Conservation (phyloP, 768 basidiomycete genomes). For the Suillus discolor region DNA sequence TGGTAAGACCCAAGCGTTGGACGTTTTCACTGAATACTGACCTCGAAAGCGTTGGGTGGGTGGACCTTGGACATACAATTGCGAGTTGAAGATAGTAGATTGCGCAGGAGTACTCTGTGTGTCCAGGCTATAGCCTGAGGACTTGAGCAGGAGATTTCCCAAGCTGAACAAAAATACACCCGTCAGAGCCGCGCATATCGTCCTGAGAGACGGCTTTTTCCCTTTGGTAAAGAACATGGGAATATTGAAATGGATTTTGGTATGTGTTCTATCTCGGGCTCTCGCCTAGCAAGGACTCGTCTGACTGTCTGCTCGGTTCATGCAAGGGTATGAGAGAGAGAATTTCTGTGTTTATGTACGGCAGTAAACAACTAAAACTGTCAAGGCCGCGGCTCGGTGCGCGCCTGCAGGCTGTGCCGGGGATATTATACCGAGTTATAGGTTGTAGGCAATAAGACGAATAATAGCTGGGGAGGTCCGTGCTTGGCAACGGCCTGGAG, state of each 20-base stretch:
- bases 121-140: not conserved
- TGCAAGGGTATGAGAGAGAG: not conserved
- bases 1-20: not conserved
- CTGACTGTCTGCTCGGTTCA: conserved; percentile 5
- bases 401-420: too few relatives aligned
- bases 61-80: conserved; percentile 39
- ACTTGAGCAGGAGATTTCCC: conserved; percentile 7
- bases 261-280: not conserved
- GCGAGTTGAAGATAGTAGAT: not conserved
- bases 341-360: too few relatives aligned
- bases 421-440: too few relatives aligned
- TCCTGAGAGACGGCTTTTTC: not conserved
- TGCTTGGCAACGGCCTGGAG: not conserved
- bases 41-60: conserved; percentile 64
- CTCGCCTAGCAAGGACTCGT: conserved; percentile 6
- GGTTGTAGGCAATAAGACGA: too few relatives aligned
- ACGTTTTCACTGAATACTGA: conserved; percentile 19
- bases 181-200: conserved; percentile 23
- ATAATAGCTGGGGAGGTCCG: too few relatives aligned
- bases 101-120: not conserved
- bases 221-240: not conserved
- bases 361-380: too few relatives aligned
- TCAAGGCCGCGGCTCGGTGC: too few relatives aligned
- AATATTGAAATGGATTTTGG: not conserved
- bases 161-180: conserved; percentile 29